These are phyloP conservation scores for Ogataea trehaloabstinens DNA, from an alignment of 805 yeast species.

Conservation along the genomic window DNA sequence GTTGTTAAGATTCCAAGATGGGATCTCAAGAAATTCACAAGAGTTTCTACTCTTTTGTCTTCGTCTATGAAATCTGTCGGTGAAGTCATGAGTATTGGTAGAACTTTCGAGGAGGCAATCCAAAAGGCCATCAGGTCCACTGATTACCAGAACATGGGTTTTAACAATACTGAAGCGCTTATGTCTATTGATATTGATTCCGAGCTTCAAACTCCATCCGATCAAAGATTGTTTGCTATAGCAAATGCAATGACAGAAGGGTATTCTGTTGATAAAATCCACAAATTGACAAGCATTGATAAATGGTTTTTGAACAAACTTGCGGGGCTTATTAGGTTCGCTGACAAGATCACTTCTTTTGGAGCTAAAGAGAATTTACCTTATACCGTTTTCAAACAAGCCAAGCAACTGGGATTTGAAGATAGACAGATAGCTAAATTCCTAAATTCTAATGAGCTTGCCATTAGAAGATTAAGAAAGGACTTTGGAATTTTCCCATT, in stretches of 20 bases:
- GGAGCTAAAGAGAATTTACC: constrained; percentile 65
- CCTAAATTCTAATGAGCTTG: constrained; percentile 85
- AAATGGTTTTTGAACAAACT: constrained; percentile 94
- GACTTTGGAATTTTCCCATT: constrained; percentile 86
- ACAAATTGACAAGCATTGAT: constrained; percentile 89
- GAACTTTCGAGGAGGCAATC: constrained; percentile 96
- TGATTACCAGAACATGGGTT: constrained; percentile 94
- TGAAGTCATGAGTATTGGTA: constrained; percentile 97
- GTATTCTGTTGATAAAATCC: constrained; percentile 87
- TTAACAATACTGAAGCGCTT: constrained; percentile 77
- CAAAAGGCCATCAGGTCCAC: constrained; percentile 97
- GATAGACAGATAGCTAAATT: constrained; percentile 94
- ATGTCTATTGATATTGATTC: constrained; percentile 90
- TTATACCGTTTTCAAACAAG: constrained; percentile 62
- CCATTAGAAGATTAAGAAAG: constrained; percentile 83
- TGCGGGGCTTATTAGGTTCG: constrained; percentile 69
- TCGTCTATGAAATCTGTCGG: constrained; percentile 99
- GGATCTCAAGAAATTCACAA: constrained; percentile 94
- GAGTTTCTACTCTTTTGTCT: constrained; percentile 83
- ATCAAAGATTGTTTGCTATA: constrained; percentile 91
- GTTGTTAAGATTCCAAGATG: constrained; percentile 98
- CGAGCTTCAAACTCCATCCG: constrained; percentile 96
- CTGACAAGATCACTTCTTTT: constrained; percentile 55
- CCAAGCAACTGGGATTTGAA: constrained; percentile 95
- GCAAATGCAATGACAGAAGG: constrained; percentile 92